Base-by-base conservation (phyloP, 2,329 filamentous ascomycete species). In the Lecanicillium sp. region DNA sequence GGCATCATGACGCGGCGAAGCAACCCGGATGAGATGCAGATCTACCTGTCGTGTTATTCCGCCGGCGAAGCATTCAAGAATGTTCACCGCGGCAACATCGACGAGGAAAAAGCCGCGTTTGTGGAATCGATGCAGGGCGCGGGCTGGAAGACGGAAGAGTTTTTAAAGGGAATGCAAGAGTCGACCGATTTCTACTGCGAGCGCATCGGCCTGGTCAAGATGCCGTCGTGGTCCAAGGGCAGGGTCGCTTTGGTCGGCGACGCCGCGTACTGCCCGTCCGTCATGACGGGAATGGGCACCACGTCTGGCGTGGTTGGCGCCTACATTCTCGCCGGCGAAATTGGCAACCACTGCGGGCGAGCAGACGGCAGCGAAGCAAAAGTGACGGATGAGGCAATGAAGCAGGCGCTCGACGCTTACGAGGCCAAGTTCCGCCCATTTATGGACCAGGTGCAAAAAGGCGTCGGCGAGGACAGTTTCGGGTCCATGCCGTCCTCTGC, bases 281-380 rank as follows among this genome's bases (percentile, higher is more conserved):
- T 66, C 0, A 44, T 68, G 4, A 69, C 66, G 0, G 76, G 74
- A 0, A 65, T 70, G 57, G 74, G 74, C 0, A 75, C 71, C 0
- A 68, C 66, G 2, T 47, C 60, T 1, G 65, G 66, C 0, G 48
- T 79, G 0, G 49, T 71, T 1, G 68, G 68, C 0, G 71, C 72
- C 1, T 80, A 79, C 48, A 54, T 77, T 3, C 58, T 81, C 4
- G 75, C 74, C 0, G 76, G 76, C 2, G 74, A 76, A 54, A 53
- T 73, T 12, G 50, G 53, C 17, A 51, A 51, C 22, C 50, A 59
- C 27, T 46, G 46, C 9, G 13, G 52, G 4, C 6, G 22, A 25
- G 22, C 22, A 11, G n/a, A 56, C 2, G 59, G 59, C 0, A 52
- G 59, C 17, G 49, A 52, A 3, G 61, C 6, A 59, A 56, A 18